Percentiles rank a stretch among this genome's conserved stretches.
Evolutionary conservation across 2,329 filamentous ascomycete genomes (phyloP).

Genomic region (Nectriaceae sp.): DNA sequence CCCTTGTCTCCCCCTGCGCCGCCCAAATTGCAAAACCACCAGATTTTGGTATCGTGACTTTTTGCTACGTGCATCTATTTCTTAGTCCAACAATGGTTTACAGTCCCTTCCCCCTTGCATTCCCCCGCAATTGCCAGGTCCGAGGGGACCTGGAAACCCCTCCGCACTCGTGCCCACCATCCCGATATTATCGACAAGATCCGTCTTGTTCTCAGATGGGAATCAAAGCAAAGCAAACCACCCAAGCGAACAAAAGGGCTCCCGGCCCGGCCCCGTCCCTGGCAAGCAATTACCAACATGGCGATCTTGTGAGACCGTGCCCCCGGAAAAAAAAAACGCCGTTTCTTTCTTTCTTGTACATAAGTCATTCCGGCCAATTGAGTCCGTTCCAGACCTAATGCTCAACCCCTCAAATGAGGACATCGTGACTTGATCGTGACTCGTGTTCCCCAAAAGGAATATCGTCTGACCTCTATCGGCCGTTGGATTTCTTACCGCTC

Average conservation of each 20-base stretch:
- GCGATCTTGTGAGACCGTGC: background rate
- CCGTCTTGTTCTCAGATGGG: background rate
- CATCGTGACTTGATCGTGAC: conserved; percentile 17
- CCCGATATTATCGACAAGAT: background rate
- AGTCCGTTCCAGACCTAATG: conserved; percentile 16
- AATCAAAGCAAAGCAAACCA: too few relatives aligned
- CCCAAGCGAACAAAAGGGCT: background rate
- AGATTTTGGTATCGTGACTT: conserved; percentile 26
- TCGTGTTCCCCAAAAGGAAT: conserved; percentile 4
- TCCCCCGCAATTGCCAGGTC: background rate
- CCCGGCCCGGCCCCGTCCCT: background rate
- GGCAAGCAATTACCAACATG: conserved; percentile 3
- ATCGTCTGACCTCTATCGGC: conserved; percentile 38
- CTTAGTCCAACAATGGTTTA: conserved; percentile 16
- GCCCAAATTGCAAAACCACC: conserved; percentile 14
- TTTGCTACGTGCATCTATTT: conserved; percentile 9
- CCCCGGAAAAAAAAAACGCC: conserved; percentile 22
- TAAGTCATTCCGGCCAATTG: conserved; percentile 13
- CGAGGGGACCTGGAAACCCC: background rate
- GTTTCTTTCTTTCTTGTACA: conserved; percentile 24
- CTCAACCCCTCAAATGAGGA: conserved; percentile 11
- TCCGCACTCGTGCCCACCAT: background rate
- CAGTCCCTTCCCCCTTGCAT: background rate
- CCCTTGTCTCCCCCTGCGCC: background rate
- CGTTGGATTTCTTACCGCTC: conserved; percentile 53